Evolutionary conservation across 345 rosid species (phyloP), one percentile per base, ranked within the genome.

Genomic region (Bretschneidera sinensis): DNA sequence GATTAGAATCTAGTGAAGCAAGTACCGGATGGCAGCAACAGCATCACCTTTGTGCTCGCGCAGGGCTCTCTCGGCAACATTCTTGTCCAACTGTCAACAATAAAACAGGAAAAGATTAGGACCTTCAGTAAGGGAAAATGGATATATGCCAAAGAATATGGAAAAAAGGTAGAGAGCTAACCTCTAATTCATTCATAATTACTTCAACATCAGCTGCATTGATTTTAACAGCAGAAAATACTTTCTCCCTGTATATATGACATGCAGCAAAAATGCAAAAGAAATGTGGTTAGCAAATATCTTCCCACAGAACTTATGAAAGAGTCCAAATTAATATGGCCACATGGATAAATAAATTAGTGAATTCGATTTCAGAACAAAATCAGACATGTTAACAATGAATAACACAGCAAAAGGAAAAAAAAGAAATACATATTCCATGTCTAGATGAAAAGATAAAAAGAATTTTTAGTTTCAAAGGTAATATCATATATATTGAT

Each of bases 41-140:
- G 97, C 97, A 69, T 85, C 92, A 3, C 97, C 99, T 65, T 94
- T 94, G 78, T 86, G 96, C 83, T 94, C 99, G 4, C 97, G 81
- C 31, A 88, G 73, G 52, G 97, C 90, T 74, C 92, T 86, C 82
- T 90, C 99, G 24, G 89, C 99, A 22, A 94, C 85, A 70, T 79
- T 87, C 75, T 77, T 90, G 68, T 90, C 97, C 83, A 90, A 66
- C 97, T 90, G 77, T 54, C 71, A 17, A 39, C 17, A 54, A 39
- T 51, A 57, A 56, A 28, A 34, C 54, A 48, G 19, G 17, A 25
- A 43, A 55, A 35, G 16, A 63, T 74, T 49, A 57, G 53, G 68
- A 34, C 54, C 24, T 58, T 20, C 23, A 54, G 45, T 47, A 61
- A 24, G 54, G 24, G 24, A 31, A 59, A 21, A 51, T 14, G 11